Evolutionary conservation across 2,329 filamentous ascomycete species (phyloP).

Genomic region (Colletotrichum falcatum): DNA sequence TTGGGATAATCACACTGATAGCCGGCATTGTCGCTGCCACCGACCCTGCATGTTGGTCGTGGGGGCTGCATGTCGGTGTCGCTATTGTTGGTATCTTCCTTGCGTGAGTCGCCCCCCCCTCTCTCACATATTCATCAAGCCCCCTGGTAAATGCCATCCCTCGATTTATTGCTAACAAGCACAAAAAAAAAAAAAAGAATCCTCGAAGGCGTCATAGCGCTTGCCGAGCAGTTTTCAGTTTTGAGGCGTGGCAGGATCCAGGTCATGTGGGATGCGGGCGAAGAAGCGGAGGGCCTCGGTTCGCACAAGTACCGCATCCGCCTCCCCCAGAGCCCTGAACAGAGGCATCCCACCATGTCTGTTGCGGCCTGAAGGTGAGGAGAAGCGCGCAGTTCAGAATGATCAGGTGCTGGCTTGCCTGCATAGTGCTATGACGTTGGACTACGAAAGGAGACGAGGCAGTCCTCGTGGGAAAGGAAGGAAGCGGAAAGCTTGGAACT

Average conservation of each 20-base stretch:
- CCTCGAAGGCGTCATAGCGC: constrained; percentile 20
- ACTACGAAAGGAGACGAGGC: background rate
- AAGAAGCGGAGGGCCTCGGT: constrained; percentile 24
- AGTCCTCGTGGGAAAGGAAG: background rate
- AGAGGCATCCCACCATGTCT: constrained; percentile 23
- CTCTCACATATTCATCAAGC: no score
- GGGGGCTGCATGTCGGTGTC: background rate
- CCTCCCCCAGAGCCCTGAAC: constrained; percentile 28
- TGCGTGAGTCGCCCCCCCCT: constrained; percentile 1
- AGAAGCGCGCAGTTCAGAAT: background rate
- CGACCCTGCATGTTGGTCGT: background rate
- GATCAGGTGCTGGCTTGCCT: background rate
- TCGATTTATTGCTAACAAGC: background rate
- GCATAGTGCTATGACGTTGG: background rate
- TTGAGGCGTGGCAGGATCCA: constrained; percentile 31
- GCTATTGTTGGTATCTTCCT: constrained; percentile 1
- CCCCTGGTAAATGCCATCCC: no score
- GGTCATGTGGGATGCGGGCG: constrained; percentile 13
- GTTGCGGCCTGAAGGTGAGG: constrained; percentile 4
- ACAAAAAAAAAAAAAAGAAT: background rate
- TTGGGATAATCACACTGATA: constrained; percentile 6
- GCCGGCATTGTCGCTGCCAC: background rate
- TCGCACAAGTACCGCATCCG: constrained; percentile 38
- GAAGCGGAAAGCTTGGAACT: no score
- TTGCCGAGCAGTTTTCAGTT: constrained; percentile 27